Evolutionary conservation across 2,329 filamentous ascomycete genomes (phyloP), one percentile per base, ranked within the genome.

Genomic region (Thielaviopsis punctulata): DNA sequence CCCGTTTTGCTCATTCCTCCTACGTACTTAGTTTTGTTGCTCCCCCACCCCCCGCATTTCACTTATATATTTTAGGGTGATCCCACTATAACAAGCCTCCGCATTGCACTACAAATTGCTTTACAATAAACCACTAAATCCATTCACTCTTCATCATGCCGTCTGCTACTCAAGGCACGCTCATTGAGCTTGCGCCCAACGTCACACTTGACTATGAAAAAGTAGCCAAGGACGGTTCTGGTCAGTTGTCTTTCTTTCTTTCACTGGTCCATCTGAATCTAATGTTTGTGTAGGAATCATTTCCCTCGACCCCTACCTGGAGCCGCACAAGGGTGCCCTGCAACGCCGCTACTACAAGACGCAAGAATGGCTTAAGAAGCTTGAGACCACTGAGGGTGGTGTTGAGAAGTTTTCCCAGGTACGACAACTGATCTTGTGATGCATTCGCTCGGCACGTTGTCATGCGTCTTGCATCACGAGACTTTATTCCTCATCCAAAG

Each of bases 401-500:
- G 64, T 98, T 44, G 86, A 94, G 56, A 87, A 90, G 65, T 98
- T 96, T 69, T 90, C 85, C 60, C 84, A 76, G 68, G 87, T 86
- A 65, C 56, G 73, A 64, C n/a, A 56, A 53, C 49, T 4, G 15
- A 9, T 30, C 23, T 33, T 51, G 22, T 45, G 25, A 45, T 33
- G 45, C 22, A 19, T 48, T 36, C 43, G n/a, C n/a, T n/a, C n/a
- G n/a, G n/a, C n/a, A n/a, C n/a, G n/a, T n/a, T n/a, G n/a, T n/a
- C n/a, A n/a, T n/a, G n/a, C n/a, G n/a, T n/a, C n/a, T n/a, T n/a
- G 4, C 24, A n/a, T 13, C 24, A 13, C 36, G 10, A 24, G 19
- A 39, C 44, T n/a, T 50, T 25, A 15, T 30, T 13, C n/a, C 21
- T 18, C n/a, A 52, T 46, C 36, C 18, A 8, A 15, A 41, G 23